A percentile compares a stretch with the other conserved stretches of the same genome.
These are phyloP conservation scores for Fusarium sacchari DNA, from an alignment of 2,329 filamentous ascomycete species.

Conservation along the genomic window DNA sequence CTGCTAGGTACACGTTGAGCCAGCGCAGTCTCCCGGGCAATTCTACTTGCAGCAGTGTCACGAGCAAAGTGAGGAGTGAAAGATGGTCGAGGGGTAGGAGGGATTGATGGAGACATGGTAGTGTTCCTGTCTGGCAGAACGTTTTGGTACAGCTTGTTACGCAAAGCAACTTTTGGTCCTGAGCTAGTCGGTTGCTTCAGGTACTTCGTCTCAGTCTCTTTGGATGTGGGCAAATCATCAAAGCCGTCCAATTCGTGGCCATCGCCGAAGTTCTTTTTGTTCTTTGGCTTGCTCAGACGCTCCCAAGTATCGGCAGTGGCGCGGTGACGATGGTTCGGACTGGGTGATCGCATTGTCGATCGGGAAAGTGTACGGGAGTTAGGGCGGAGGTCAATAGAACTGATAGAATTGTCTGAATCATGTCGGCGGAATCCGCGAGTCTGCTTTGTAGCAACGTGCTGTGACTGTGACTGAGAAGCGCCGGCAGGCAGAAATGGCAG, in stretches of 20 bases:
- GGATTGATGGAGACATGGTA: slow-evolving; percentile 63
- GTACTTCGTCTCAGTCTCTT: slow-evolving; percentile 81
- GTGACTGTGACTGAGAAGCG: slow-evolving; percentile 76
- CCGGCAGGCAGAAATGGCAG: slow-evolving; percentile 85
- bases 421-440: slow-evolving; percentile 79
- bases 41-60: slow-evolving; percentile 72
- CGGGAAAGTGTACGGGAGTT: slow-evolving; percentile 67
- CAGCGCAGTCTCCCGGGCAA: slow-evolving; percentile 69
- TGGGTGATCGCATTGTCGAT: slow-evolving; percentile 68
- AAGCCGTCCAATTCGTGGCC: slow-evolving; percentile 93
- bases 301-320: slow-evolving; percentile 65
- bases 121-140: slow-evolving; percentile 63
- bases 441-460: slow-evolving; percentile 79
- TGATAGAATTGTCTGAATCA: slow-evolving; percentile 78
- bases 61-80: slow-evolving; percentile 70
- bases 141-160: slow-evolving; percentile 67
- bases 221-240: slow-evolving; percentile 92
- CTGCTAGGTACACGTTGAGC: slow-evolving; percentile 67
- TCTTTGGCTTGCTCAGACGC: slow-evolving; percentile 75
- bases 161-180: slow-evolving; percentile 71
- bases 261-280: slow-evolving; percentile 77
- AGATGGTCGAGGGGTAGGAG: slow-evolving; percentile 65
- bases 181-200: slow-evolving; percentile 80
- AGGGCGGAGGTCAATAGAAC: slow-evolving; percentile 67
- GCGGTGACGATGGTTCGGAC: slow-evolving; percentile 59